Conservation (phyloP, 108 stramenopile genomes). For the Cyclotella sp. region DNA sequence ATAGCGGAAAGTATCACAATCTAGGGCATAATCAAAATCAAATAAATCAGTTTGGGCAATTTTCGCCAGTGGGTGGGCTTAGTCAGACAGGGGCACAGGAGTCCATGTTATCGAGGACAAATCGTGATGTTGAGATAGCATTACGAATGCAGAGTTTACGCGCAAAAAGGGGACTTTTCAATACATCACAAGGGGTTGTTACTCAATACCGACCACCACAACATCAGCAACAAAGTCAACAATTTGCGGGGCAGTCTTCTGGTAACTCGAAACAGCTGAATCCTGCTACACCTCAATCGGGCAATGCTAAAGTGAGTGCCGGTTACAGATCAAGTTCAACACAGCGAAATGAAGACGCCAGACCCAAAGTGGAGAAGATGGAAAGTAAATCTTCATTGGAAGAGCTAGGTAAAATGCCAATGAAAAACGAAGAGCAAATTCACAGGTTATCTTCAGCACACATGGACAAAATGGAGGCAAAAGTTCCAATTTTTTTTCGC, state of each 20-base stretch:
- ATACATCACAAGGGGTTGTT: neutral
- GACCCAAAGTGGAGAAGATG: no score
- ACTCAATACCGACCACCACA: conserved; percentile 3
- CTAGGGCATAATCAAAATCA: neutral
- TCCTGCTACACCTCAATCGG: no score
- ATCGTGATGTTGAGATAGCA: conserved; percentile 24
- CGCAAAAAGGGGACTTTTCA: conserved; percentile 21
- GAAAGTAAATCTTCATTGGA: no score
- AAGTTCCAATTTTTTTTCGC: no score
- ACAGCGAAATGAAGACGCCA: no score
- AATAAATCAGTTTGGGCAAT: neutral
- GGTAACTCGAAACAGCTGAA: neutral
- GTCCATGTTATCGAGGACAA: conserved; percentile 10
- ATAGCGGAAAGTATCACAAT: neutral
- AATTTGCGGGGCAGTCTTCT: neutral
- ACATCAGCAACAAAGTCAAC: neutral
- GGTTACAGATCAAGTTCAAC: no score
- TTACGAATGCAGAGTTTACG: conserved; percentile 36
- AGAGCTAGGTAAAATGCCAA: no score
- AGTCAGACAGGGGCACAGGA: neutral
- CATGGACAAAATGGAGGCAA: no score
- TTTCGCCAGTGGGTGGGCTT: neutral
- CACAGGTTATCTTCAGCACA: no score
- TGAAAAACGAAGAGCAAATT: no score
- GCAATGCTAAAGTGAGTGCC: no score